These are phyloP conservation scores for Thelephora ganbajun DNA, from an alignment of 768 basidiomycete genomes.

Conservation along the genomic window DNA sequence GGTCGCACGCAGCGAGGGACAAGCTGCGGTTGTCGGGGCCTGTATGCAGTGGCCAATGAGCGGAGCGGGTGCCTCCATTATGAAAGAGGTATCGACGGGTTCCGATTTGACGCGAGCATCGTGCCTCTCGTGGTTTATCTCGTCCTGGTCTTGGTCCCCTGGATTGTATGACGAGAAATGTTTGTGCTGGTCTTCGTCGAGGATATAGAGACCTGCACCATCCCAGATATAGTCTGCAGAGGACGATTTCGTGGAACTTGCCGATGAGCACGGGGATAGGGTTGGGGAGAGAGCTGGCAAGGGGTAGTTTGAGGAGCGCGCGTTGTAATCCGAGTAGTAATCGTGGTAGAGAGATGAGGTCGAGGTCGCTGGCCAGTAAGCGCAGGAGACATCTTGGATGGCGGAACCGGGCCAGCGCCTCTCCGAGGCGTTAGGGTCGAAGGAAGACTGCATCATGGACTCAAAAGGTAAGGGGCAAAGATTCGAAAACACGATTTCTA, in stretches of 20 bases:
- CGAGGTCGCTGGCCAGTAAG: constrained; percentile 5
- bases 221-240: constrained; percentile 5
- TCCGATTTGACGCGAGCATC: constrained; percentile 9
- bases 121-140: constrained; percentile 3
- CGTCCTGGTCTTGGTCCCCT: constrained; percentile 7
- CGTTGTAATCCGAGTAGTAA: background rate
- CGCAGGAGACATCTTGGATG: constrained; percentile 1
- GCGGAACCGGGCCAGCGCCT: too few relatives aligned
- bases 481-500: too few relatives aligned
- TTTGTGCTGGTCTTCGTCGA: constrained; percentile 2
- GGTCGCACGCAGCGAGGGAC: constrained; percentile 42
- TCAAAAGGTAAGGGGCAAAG: too few relatives aligned
- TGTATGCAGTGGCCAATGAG: constrained; percentile 8
- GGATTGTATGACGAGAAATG: constrained; percentile 3
- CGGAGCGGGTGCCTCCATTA: constrained; percentile 1
- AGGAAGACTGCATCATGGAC: too few relatives aligned
- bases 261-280: constrained; percentile 1
- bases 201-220: constrained; percentile 2
- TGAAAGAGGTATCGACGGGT: constrained; percentile 3
- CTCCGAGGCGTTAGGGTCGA: too few relatives aligned
- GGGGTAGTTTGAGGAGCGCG: background rate
- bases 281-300: constrained; percentile 3
- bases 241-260: background rate
- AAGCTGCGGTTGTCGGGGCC: constrained; percentile 2
- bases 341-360: background rate